These are phyloP conservation scores for Torulaspora microellipsoides DNA, from an alignment of 805 yeast species.

Conservation along the genomic window DNA sequence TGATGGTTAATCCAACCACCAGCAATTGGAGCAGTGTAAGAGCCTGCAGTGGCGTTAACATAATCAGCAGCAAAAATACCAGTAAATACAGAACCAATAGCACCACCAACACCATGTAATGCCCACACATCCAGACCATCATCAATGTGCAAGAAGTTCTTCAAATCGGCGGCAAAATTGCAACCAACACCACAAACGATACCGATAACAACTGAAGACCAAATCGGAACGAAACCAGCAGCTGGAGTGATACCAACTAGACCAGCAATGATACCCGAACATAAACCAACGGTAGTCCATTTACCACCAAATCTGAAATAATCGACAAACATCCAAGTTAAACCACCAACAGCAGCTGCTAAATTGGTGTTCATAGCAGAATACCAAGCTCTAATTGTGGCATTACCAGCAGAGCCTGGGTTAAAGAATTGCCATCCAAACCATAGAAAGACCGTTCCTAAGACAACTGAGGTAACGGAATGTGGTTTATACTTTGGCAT, in stretches of 20 bases:
- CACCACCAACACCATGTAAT: constrained; percentile 91
- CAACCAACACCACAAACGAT: constrained; percentile 69
- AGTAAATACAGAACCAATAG: constrained; percentile 75
- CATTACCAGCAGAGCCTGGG: constrained; percentile 96
- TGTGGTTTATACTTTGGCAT: constrained; percentile 93
- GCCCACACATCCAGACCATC: constrained; percentile 96
- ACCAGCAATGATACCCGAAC: constrained; percentile 92
- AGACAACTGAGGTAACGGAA: constrained; percentile 80
- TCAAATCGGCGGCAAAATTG: constrained; percentile 81
- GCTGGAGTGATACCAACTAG: constrained; percentile 95
- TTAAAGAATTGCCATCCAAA: constrained; percentile 96
- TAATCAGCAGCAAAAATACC: constrained; percentile 92
- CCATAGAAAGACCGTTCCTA: constrained; percentile 94
- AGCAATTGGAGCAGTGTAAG: constrained; percentile 46
- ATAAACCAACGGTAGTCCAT: constrained; percentile 91
- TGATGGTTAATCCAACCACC: constrained; percentile 91
- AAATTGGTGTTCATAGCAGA: constrained; percentile 89
- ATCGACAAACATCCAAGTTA: constrained; percentile 92
- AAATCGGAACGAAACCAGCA: constrained; percentile 93
- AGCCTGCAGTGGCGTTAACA: constrained; percentile 77
- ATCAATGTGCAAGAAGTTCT: constrained; percentile 67
- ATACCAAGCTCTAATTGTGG: constrained; percentile 89
- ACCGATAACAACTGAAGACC: constrained; percentile 83
- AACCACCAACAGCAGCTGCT: constrained; percentile 91
- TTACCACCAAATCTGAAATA: constrained; percentile 78